Base-by-base conservation (phyloP, 805 yeast species). In the Zygoascus flipseniorum region DNA sequence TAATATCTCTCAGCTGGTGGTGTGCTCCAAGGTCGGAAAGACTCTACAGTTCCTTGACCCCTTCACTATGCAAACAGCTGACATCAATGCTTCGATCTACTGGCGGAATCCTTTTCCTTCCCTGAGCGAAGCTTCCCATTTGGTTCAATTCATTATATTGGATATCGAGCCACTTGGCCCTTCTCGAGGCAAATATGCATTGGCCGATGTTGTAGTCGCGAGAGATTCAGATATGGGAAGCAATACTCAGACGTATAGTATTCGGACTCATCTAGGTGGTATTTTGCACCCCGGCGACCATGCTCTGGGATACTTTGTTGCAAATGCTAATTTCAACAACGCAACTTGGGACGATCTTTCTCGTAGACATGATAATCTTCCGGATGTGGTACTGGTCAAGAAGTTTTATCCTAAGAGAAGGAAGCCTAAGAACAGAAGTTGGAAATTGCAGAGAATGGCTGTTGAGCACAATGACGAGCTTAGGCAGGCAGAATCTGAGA, bases 361-460 rank as follows among this genome's bases (percentile, higher is more conserved):
- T 9, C 56, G 57, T 9, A 43, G 43, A 8, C 60, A 61, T 59
- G 65, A 62, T n/a, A 82, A 82, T 57, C 71, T 83, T 37, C 93
- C 96, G 28, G 97, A 90, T 65, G 95, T 89, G 48, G 79, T 89
- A 4, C 72, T 90, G 52, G 93, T 90, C 59, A 89, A 89, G 88
- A 90, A 89, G 68, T 80, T 80, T 70, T 90, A 88, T 75, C 76
- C 82, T 51, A 81, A 93, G 76, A 83, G 85, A 71, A 78, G 79
- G 72, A 85, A 81, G 74, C 70, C 79, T 59, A 84, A 83, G 79
- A 79, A 82, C 76, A 83, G 95, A 77, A 76, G 76, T 71, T 90
- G 97, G 97, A 90, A 87, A 75, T 82, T 90, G 73, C 88, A 86
- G 84, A 85, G 97, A 79, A 89, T 90, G 97, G 97, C 97, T 46